Base-by-base conservation (phyloP, 2,329 filamentous ascomycete genomes). In the Clarireedia homoeocarpa region DNA sequence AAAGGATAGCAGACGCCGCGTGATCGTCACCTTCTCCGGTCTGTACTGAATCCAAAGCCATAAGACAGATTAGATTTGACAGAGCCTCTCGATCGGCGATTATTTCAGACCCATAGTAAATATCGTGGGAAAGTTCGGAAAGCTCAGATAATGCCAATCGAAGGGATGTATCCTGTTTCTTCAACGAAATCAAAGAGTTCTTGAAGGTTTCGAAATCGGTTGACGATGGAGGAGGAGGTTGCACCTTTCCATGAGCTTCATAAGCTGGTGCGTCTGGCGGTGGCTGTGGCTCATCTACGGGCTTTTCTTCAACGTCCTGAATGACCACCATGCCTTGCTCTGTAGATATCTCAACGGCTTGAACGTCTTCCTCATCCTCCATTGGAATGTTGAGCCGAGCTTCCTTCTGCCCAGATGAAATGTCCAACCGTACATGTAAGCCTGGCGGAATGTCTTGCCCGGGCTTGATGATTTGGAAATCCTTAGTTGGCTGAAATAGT, bases 21-120 rank as follows among this genome's bases (percentile, higher is more conserved):
- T 64, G 62, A 53, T 67, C 65, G 39, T 63, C 60, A 23, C 50
- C 51, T 1, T 62, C 60, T 20, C 58, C 60, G 9, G 60, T 55
- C 45, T 62, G 46, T n/a, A 54, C 60, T 26, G 61, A 63, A 6
- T 58, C 60, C 26, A 62, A 62, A 14, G 66, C 53, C 20, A 83
- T 77, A 39, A 84, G 71, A 65, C 82, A 84, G 58, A 85, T 71
- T 2, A 86, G 74, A n/a, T 75, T 70, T 59, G 74, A 75, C 52
- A 84, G 62, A 1, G 77, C 77, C 2, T 76, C 75, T 2, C 72
- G 65, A 61, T 84, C 78, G 66, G 82, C 78, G 23, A 77, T 74
- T 57, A 86, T 77, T 67, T 84, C 80, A 17, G 83, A 72, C 9
- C 84, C 84, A 68, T 86, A 88, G 72, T 85, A 87, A 60, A 86